Percentiles rank a stretch among this genome's conserved stretches.
Evolutionary conservation across 306 rosid genomes (phyloP).

Genomic region (Biancaea sappan): DNA sequence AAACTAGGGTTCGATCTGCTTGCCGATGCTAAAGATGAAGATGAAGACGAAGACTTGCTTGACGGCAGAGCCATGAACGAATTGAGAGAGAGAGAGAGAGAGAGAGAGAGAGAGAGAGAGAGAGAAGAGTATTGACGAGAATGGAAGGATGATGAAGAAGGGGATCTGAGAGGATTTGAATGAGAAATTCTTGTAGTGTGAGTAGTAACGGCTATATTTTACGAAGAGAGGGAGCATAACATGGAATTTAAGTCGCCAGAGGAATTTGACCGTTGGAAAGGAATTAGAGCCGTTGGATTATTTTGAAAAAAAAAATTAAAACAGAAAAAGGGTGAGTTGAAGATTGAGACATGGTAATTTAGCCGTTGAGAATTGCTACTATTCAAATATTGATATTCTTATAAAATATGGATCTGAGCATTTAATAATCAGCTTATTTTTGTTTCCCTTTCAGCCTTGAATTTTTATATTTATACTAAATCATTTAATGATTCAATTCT

Average conservation of each 20-base stretch:
- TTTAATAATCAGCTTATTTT: background rate
- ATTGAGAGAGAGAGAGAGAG: background rate
- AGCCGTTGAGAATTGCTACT: slow-evolving; percentile 42
- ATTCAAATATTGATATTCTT: background rate
- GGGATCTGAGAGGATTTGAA: slow-evolving; percentile 17
- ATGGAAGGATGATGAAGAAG: background rate
- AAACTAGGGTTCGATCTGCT: slow-evolving; percentile 47
- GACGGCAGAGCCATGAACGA: slow-evolving; percentile 50
- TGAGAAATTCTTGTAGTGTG: slow-evolving; percentile 29
- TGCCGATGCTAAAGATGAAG: slow-evolving; percentile 31
- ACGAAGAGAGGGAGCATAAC: background rate
- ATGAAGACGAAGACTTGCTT: slow-evolving; percentile 53
- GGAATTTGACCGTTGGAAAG: slow-evolving; percentile 15
- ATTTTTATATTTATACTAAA: background rate
- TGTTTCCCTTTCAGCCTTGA: background rate
- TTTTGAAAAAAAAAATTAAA: background rate
- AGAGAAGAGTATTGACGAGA: background rate
- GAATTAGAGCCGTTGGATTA: slow-evolving; percentile 53
- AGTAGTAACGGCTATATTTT: slow-evolving; percentile 64
- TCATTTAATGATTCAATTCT: no score
- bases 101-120: background rate
- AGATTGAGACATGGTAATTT: background rate
- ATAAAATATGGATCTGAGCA: background rate
- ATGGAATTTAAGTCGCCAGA: slow-evolving; percentile 32
- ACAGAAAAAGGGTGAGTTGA: no score